Conservation (phyloP, 805 yeast genomes). For the Candida andamanensis region DNA sequence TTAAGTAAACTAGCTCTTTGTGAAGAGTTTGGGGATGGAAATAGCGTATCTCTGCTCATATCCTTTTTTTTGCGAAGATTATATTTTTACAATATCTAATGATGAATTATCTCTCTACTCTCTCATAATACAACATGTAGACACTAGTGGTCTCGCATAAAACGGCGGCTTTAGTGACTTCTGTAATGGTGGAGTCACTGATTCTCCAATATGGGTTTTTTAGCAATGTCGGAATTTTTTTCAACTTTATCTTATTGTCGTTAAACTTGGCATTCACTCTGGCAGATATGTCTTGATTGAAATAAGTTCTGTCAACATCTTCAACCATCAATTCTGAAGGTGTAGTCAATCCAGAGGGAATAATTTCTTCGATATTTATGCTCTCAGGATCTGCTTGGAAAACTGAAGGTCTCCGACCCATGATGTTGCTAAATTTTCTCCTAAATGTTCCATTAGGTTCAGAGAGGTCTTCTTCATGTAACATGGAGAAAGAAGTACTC, state of each 20-base stretch:
- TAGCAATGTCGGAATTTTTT: conserved; percentile 49
- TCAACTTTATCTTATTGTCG: conserved; percentile 29
- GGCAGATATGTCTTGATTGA: conserved; percentile 10
- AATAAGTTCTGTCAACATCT: conserved; percentile 25
- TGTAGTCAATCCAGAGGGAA: conserved; percentile 35
- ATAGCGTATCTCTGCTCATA: conserved; percentile 10
- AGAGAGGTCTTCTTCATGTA: conserved; percentile 14
- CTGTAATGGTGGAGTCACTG: conserved; percentile 70
- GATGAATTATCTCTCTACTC: conserved; percentile 28
- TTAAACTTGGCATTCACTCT: conserved; percentile 8
- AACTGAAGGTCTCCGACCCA: conserved; percentile 39
- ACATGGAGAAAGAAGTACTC: conserved; percentile 9
- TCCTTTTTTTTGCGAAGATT: background rate
- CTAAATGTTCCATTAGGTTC: conserved; percentile 27
- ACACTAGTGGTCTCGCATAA: conserved; percentile 69
- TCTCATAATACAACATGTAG: conserved; percentile 80
- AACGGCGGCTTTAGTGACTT: conserved; percentile 53
- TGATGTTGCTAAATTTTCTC: conserved; percentile 30
- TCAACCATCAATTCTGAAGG: conserved; percentile 39
- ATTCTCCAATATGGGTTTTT: conserved; percentile 78
- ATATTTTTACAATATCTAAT: background rate
- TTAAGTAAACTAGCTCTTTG: conserved; percentile 22
- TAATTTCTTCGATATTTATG: conserved; percentile 32
- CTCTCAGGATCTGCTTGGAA: conserved; percentile 34
- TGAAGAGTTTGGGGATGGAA: conserved; percentile 32